A percentile compares a stretch with the other conserved stretches of the same genome.
These are phyloP conservation scores for Ambrosia hybrid DNA, from an alignment of 140 eudicot genomes.

Conservation along the genomic window DNA sequence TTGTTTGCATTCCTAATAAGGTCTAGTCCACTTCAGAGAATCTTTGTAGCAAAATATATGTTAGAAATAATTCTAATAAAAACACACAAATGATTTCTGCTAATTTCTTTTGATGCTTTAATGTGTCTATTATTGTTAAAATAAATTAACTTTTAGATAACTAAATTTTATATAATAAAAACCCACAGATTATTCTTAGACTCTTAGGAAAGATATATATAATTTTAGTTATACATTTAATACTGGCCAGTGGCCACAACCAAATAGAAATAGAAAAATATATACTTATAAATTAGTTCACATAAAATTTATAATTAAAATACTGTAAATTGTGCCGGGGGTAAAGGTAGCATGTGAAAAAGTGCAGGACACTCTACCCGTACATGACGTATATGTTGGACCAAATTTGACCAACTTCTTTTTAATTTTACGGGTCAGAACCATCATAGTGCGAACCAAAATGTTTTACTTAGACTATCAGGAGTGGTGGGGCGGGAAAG, in stretches of 20 bases:
- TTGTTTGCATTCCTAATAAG: neutral
- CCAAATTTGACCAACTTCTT: slow-evolving; percentile 17
- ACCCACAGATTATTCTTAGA: neutral
- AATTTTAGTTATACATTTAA: too few species aligned
- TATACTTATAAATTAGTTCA: neutral
- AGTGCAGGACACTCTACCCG: slow-evolving; percentile 14
- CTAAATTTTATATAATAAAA: too few species aligned
- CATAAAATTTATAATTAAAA: neutral
- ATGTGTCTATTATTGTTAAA: neutral
- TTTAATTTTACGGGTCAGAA: neutral
- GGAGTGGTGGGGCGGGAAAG: too few species aligned
- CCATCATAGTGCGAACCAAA: neutral
- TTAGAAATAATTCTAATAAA: too few species aligned
- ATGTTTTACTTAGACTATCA: too few species aligned
- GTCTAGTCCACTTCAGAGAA: too few species aligned
- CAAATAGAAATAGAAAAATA: too few species aligned
- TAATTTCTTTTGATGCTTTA: neutral
- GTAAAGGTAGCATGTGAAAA: slow-evolving; percentile 21
- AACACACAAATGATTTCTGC: neutral
- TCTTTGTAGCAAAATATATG: neutral
- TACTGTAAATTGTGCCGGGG: neutral
- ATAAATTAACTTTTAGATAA: neutral
- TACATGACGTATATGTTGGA: slow-evolving; percentile 23
- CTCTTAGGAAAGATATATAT: neutral
- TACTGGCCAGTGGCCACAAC: too few species aligned